phyloP scores from a whole-genome alignment of 305 asterid species.

The Fraxinus velutina region DNA sequence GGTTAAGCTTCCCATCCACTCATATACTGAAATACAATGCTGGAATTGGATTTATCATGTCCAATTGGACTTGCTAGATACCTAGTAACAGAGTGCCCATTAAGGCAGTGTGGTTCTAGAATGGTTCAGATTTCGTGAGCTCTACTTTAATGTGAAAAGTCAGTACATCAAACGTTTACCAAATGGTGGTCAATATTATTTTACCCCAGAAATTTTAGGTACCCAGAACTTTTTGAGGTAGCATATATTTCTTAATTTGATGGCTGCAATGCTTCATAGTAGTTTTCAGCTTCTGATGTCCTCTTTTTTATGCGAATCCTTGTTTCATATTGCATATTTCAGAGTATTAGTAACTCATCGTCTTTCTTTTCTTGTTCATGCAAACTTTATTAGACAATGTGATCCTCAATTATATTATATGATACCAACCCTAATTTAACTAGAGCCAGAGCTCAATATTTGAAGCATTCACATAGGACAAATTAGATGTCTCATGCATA shows the following conservation, averaged over 20 bases:
- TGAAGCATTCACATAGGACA: slow-evolving; percentile 11
- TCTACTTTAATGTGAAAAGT: background rate
- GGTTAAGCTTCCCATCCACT: background rate
- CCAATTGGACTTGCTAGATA: background rate
- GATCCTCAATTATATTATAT: background rate
- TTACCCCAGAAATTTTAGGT: background rate
- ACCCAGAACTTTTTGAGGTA: background rate
- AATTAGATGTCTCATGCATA: background rate
- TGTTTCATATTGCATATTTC: background rate
- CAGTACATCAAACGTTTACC: background rate
- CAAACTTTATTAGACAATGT: background rate
- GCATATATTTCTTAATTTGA: background rate
- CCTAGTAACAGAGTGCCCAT: background rate
- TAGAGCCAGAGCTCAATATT: background rate
- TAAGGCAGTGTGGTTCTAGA: background rate
- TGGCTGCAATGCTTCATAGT: background rate
- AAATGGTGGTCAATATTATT: background rate
- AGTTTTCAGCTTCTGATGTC: background rate
- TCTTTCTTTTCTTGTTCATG: background rate
- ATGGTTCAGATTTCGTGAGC: background rate
- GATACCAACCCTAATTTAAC: slow-evolving; percentile 15
- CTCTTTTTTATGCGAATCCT: background rate
- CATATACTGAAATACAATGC: background rate
- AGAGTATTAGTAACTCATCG: background rate
- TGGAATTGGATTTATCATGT: background rate